phyloP scores from a whole-genome alignment of 2,329 filamentous ascomycete species.

The Diplodia mutila region DNA sequence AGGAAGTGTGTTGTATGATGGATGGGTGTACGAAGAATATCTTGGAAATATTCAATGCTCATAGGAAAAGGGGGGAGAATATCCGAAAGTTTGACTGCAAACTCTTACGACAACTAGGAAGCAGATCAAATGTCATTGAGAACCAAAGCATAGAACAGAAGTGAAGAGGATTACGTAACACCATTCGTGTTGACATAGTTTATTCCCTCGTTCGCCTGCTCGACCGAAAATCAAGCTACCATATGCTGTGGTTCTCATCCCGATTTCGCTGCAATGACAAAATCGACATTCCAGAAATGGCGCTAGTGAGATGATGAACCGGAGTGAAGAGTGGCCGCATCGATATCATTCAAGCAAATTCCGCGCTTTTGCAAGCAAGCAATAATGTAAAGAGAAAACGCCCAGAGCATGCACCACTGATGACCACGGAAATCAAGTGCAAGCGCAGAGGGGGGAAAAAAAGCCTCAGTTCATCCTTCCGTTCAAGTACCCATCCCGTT shows the following conservation, averaged over 20 bases:
- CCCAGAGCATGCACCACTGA: conserved; percentile 4
- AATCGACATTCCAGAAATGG: not conserved
- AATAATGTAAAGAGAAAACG: conserved; percentile 6
- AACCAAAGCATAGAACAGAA: too few relatives aligned
- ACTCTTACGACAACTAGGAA: too few relatives aligned
- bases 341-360: not conserved
- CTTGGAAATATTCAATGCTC: too few relatives aligned
- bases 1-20: too few relatives aligned
- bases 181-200: not conserved
- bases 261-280: not conserved
- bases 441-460: not conserved
- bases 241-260: not conserved
- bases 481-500: conserved; percentile 1
- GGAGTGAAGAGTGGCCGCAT: not conserved
- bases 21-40: too few relatives aligned
- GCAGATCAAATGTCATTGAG: too few relatives aligned
- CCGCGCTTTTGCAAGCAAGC: not conserved
- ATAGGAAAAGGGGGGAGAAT: too few relatives aligned
- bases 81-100: too few relatives aligned
- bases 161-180: too few relatives aligned
- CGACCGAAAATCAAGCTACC: not conserved
- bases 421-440: not conserved
- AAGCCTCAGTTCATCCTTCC: not conserved
- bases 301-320: not conserved
- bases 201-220: too few relatives aligned